Evolutionary conservation across 345 rosid species (phyloP), one percentile per base, ranked within the genome.

Genomic region (Linum trigynum): DNA sequence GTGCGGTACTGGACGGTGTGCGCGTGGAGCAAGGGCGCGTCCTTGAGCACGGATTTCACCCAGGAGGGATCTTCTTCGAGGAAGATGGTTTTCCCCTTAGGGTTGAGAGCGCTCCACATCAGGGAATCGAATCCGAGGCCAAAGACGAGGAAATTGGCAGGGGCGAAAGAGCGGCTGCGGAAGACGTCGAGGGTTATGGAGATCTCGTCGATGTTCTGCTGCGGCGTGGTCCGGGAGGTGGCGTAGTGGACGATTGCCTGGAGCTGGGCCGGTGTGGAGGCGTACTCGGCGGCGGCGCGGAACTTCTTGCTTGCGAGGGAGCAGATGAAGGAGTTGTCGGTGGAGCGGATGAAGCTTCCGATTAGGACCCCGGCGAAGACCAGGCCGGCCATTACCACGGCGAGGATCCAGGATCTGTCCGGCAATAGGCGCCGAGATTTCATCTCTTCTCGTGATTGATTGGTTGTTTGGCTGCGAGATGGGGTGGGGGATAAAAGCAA

Each of bases 81-180:
- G 78, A 91, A 91, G 4, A 87, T 40, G 7, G 98, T 91, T 16
- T 65, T 72, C 66, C 98, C 98, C 12, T 76, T 67, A 37, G 90
- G 83, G 65, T 91, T 91, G 32, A 91, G 77, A 0, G 97, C 78
- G 40, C 65, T 74, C 96, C 96, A 88, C 92, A 88, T 86, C 39
- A 86, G 81, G 2, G 96, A 86, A 63, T 88, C 92, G 7, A 75
- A 78, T 15, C 92, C 92, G 8, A 88, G 86, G 1, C 96, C 96
- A 71, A 83, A 85, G 42, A 88, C 85, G 5, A 85, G 80, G 77
- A 85, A 69, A 69, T 85, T 85, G 72, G 83, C 80, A 1, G 86
- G 86, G n/a, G 32, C 32, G 32, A 23, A 23, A 23, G 82, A 59
- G 2, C 63, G 62, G 23, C 11, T 62, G 35, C 64, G 72, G 57